phyloP scores from a whole-genome alignment of 148 eudicot genomes.

The Talinum fruticosum region DNA sequence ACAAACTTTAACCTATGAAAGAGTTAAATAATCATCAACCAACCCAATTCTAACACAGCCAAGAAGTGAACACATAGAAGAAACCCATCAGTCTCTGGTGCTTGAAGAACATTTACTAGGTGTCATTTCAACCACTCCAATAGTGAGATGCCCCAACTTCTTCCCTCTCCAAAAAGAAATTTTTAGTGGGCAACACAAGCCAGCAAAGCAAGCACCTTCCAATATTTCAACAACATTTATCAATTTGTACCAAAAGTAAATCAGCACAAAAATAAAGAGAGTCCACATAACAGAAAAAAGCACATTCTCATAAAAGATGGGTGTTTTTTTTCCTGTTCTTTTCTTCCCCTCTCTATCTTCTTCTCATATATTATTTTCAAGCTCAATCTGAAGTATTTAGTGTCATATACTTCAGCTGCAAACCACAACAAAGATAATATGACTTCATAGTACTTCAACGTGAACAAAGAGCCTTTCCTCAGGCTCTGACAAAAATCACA shows the following conservation, averaged over 20 bases:
- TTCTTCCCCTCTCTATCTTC: neutral
- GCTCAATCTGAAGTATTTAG: neutral
- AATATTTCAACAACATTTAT: neutral
- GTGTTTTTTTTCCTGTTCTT: neutral
- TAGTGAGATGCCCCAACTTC: neutral
- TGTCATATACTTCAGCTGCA: neutral
- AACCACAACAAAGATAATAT: neutral
- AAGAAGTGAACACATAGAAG: neutral
- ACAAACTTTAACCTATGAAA: neutral
- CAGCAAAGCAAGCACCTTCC: conserved; percentile 16
- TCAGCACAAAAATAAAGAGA: neutral
- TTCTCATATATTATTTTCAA: neutral
- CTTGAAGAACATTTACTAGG: neutral
- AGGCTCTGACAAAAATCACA: conserved; percentile 14
- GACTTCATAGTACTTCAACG: conserved; percentile 5
- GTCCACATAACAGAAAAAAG: conserved; percentile 7
- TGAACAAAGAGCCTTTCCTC: neutral
- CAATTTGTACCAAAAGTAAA: conserved; percentile 10
- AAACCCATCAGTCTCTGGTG: neutral
- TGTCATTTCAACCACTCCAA: neutral
- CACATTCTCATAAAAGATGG: neutral
- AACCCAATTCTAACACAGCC: too few species aligned
- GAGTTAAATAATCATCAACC: neutral
- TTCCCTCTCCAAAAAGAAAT: neutral
- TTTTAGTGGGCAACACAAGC: conserved; percentile 3